phyloP scores from a whole-genome alignment of 768 basidiomycete genomes.

The Termitomyces sp. region DNA sequence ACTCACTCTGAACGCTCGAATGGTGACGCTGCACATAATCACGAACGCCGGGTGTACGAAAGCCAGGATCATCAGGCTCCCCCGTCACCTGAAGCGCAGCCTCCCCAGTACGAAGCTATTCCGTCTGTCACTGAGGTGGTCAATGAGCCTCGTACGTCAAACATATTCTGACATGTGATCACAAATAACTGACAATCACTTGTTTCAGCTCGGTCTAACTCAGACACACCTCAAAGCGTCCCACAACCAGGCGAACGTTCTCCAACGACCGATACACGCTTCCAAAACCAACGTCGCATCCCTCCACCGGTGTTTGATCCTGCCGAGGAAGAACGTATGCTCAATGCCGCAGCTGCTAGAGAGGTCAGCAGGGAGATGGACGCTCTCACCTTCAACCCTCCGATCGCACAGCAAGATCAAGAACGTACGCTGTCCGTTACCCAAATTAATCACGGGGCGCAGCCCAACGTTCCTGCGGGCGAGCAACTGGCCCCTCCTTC shows the following conservation, averaged over 20 bases:
- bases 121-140: conserved; percentile 4
- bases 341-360: conserved; percentile 66
- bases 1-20: conserved; percentile 18
- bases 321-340: conserved; percentile 51
- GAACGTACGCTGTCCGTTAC: conserved; percentile 18
- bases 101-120: conserved; percentile 16
- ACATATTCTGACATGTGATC: not conserved
- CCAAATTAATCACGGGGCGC: conserved; percentile 11
- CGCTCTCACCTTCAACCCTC: conserved; percentile 40
- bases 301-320: conserved; percentile 38
- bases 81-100: conserved; percentile 5
- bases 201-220: not conserved
- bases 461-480: not conserved
- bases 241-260: conserved; percentile 3
- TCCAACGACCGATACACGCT: conserved; percentile 10
- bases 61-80: not conserved
- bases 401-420: conserved; percentile 15
- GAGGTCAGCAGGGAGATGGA: conserved; percentile 69
- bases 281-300: conserved; percentile 26
- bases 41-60: conserved; percentile 5
- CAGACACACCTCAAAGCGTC: conserved; percentile 2
- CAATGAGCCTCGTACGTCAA: conserved; percentile 3
- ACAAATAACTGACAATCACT: not conserved
- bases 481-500: conserved; percentile 34
- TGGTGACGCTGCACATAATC: not conserved